Evolutionary conservation across 2,329 filamentous ascomycete species (phyloP), one percentile per base, ranked within the genome.

Genomic region (Raffaelea deltoideospora): DNA sequence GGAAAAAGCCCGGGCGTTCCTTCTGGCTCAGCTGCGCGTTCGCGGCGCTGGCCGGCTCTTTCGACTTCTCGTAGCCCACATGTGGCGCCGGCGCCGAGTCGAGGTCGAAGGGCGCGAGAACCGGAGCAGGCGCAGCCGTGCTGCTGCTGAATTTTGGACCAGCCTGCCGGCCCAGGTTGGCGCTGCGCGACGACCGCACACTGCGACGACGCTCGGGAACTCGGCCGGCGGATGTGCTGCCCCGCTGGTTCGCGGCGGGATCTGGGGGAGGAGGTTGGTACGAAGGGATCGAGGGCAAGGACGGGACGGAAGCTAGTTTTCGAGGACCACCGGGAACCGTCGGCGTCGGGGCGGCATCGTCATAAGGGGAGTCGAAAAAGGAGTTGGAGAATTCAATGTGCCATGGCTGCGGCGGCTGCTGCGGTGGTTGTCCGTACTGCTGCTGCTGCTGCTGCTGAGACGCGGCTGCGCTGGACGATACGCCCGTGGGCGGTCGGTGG

Each of bases 1-100:
- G 76, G 63, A 96, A 96, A 63, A 98, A 96, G 17, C 90, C 87
- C 9, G 73, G 82, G 39, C 76, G 75, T 50, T 84, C 78, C 52
- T 80, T 83, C 36, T 5, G 30, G 28, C 3, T 34, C n/a, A 32
- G 38, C 35, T 27, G 35, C 10, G 19, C 31, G 9, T 28, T 21
- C 6, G 32, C n/a, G 42, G 53, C 55, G 64, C 48, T 56, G 59
- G 44, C 41, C 40, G 59, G 51, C 35, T 69, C 67, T 48, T 73
- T 74, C 27, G 64, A 53, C 53, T 75, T 75, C 44, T 67, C 67
- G 47, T 75, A 76, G 33, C 69, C 67, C 34, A 75, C 61, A 45
- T 66, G 61, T 15, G 71, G 71, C 26, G 70, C 67, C 5, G 71
- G 71, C 14, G 71, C 71, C 23, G 70, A 64, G 39, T 71, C 67